These are phyloP conservation scores for Bothriochloa decipiens DNA, from an alignment of 176 grass and related monocot genomes.

Conservation along the genomic window DNA sequence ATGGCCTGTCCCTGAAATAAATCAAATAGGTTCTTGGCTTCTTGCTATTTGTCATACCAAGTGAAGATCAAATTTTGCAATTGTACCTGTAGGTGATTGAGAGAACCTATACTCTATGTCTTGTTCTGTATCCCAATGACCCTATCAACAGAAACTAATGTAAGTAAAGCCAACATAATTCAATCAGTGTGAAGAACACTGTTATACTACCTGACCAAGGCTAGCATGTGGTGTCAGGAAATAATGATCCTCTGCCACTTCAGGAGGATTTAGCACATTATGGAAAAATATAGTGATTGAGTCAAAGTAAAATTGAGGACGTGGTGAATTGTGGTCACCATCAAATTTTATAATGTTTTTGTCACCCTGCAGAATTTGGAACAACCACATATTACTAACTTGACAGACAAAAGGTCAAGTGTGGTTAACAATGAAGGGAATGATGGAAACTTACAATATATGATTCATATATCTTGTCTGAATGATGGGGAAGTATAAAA, in stretches of 20 bases:
- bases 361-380: slow-evolving; percentile 74
- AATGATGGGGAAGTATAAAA: slow-evolving; percentile 97
- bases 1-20: slow-evolving; percentile 49
- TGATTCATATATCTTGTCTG: slow-evolving; percentile 82
- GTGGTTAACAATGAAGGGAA: slow-evolving; percentile 11
- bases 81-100: slow-evolving; percentile 65
- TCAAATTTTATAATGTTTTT: slow-evolving; percentile 99
- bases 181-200: slow-evolving; percentile 5
- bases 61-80: slow-evolving; percentile 22
- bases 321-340: slow-evolving; percentile 97
- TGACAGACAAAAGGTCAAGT: slow-evolving; percentile 30
- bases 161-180: slow-evolving; percentile 39
- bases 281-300: slow-evolving; percentile 99
- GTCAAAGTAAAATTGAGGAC: slow-evolving; percentile 97
- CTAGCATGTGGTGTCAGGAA: slow-evolving; percentile 46
- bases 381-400: slow-evolving; percentile 42
- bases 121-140: slow-evolving; percentile 74
- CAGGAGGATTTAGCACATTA: slow-evolving; percentile 91
- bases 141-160: slow-evolving; percentile 49
- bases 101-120: slow-evolving; percentile 72
- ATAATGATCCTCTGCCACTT: slow-evolving; percentile 68
- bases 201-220: slow-evolving; percentile 65
- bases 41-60: slow-evolving; percentile 15
- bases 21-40: not conserved
- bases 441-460: slow-evolving; percentile 68